Evolutionary conservation across 768 basidiomycete species (phyloP).

Genomic region (Hericium erinaceus): DNA sequence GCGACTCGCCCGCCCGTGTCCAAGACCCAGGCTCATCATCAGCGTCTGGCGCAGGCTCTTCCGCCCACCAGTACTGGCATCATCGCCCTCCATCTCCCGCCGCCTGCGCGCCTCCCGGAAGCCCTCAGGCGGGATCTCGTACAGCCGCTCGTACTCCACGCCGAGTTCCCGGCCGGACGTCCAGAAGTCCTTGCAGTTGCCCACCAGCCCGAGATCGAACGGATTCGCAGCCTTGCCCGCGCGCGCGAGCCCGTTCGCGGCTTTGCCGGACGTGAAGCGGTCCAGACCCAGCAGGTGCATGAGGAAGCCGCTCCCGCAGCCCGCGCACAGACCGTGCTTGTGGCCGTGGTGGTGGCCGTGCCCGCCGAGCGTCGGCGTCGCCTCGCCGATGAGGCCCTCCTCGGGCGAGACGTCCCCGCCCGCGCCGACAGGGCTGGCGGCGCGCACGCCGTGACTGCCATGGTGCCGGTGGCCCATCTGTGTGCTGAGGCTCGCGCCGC

Average conservation of each 20-base stretch:
- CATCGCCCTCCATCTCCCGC: constrained; percentile 48
- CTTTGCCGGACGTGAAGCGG: constrained; percentile 85
- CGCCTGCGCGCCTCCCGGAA: constrained; percentile 64
- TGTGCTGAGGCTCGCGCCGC: constrained; percentile 50
- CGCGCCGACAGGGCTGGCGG: neutral
- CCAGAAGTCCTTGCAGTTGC: constrained; percentile 95
- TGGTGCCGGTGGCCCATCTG: constrained; percentile 77
- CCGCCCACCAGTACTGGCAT: constrained; percentile 33
- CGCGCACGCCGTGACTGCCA: constrained; percentile 12
- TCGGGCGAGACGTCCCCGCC: constrained; percentile 14
- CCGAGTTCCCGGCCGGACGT: constrained; percentile 73
- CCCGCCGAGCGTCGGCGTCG: constrained; percentile 15
- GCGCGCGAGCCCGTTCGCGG: constrained; percentile 75
- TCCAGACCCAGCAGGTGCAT: constrained; percentile 91
- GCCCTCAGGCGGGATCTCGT: constrained; percentile 84
- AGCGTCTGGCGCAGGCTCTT: constrained; percentile 41
- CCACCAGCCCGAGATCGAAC: constrained; percentile 73
- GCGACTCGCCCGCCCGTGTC: constrained; percentile 38
- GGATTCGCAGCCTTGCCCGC: constrained; percentile 79
- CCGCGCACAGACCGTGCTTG: constrained; percentile 26
- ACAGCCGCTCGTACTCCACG: constrained; percentile 83
- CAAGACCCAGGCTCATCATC: constrained; percentile 47
- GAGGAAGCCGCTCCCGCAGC: constrained; percentile 54
- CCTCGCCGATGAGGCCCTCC: constrained; percentile 38
- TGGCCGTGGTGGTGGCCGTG: constrained; percentile 38